Evolutionary conservation across 1,139 yeast species (phyloP).

Genomic region (Fermentozyma sake): DNA sequence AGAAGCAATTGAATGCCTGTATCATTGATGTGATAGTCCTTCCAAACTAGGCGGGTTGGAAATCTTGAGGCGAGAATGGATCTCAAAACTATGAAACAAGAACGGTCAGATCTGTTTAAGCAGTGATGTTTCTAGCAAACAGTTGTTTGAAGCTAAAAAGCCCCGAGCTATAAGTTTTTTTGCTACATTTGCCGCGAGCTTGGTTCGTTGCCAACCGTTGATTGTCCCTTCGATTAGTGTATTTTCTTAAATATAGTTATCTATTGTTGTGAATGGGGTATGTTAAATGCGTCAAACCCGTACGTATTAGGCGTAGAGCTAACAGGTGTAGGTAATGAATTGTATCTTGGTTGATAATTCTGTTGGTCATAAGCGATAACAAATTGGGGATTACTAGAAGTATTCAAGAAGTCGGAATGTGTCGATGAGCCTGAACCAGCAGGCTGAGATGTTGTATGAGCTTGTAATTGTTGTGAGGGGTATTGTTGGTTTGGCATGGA

Average conservation of each 20-base stretch:
- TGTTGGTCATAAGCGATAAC: constrained; percentile 13
- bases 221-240: no score
- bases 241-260: not conserved
- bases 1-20: no score
- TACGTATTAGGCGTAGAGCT: constrained; percentile 12
- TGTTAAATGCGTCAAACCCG: constrained; percentile 12
- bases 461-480: constrained; percentile 4
- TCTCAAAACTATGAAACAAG: no score
- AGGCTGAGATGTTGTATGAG: constrained; percentile 7
- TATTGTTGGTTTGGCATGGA: constrained; percentile 13
- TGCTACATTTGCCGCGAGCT: no score
- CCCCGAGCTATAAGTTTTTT: no score
- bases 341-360: constrained; percentile 21
- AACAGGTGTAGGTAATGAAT: constrained; percentile 26
- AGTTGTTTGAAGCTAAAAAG: no score
- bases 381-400: constrained; percentile 9
- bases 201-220: no score
- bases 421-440: constrained; percentile 11
- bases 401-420: constrained; percentile 7
- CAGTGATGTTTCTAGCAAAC: no score
- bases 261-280: constrained; percentile 6
- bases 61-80: no score
- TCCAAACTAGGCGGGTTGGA: no score
- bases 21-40: no score
- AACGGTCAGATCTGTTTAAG: no score